Conservation (phyloP, 768 basidiomycete genomes). For the Nidularia pulvinata region DNA sequence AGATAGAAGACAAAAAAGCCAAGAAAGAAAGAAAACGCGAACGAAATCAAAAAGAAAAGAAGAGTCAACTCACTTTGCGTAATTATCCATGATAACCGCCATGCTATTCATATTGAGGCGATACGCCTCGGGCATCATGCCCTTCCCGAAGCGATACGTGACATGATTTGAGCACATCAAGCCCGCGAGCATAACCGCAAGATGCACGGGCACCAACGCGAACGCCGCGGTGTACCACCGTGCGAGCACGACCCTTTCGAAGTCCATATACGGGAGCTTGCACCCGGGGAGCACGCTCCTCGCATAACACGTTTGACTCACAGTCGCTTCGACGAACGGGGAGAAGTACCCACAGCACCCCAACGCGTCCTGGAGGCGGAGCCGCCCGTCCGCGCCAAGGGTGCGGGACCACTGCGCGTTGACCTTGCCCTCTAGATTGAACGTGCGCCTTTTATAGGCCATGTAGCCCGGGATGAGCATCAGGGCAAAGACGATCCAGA, state of each 20-base stretch:
- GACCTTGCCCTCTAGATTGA: slow-evolving; percentile 83
- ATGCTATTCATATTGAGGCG: slow-evolving; percentile 71
- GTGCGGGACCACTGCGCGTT: slow-evolving; percentile 74
- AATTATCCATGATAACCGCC: slow-evolving; percentile 86
- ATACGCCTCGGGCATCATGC: slow-evolving; percentile 87
- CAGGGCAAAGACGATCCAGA: slow-evolving; percentile 74
- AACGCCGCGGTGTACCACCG: slow-evolving; percentile 71
- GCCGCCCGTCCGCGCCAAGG: slow-evolving; percentile 58
- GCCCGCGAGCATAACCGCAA: slow-evolving; percentile 59
- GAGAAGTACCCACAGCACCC: slow-evolving; percentile 82
- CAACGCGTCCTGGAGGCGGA: slow-evolving; percentile 73
- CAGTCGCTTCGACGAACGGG: slow-evolving; percentile 79
- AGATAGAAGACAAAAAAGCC: no score
- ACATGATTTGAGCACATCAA: slow-evolving; percentile 82
- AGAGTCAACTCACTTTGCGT: slow-evolving; percentile 56
- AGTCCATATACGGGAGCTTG: slow-evolving; percentile 60
- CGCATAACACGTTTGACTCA: slow-evolving; percentile 73
- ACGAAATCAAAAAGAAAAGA: slow-evolving; percentile 3
- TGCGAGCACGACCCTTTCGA: slow-evolving; percentile 52
- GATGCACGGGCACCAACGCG: slow-evolving; percentile 65
- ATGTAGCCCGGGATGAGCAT: slow-evolving; percentile 78
- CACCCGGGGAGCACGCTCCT: slow-evolving; percentile 74
- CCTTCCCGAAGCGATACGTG: slow-evolving; percentile 87
- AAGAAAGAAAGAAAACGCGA: no score
- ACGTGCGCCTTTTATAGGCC: slow-evolving; percentile 71